These are phyloP conservation scores for Panicum hallii DNA, from an alignment of 202 grass and related monocot genomes.

Conservation along the genomic window DNA sequence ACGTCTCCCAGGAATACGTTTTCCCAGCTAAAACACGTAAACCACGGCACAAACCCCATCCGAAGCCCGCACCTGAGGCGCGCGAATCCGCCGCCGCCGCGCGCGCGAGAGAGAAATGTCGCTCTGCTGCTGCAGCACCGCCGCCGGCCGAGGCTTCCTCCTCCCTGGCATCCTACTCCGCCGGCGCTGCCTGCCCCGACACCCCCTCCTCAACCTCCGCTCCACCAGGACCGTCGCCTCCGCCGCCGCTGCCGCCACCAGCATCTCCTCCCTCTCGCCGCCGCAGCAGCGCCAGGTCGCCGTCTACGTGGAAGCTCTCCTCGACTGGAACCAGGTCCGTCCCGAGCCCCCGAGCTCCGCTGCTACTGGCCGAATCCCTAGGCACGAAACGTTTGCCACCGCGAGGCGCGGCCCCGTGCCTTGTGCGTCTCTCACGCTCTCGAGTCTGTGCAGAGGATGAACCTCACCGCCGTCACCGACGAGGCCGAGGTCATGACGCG, in stretches of 20 bases:
- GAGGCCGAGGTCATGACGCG: constrained; percentile 84
- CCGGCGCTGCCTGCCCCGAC: not conserved
- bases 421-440: not conserved
- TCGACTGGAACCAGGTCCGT: constrained; percentile 84
- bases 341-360: not conserved
- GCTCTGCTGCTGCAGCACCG: constrained; percentile 48
- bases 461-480: constrained; percentile 82
- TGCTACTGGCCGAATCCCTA: not conserved
- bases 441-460: constrained; percentile 68
- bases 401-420: not conserved
- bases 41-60: not conserved
- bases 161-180: constrained; percentile 13
- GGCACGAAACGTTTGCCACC: not conserved
- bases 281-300: constrained; percentile 76
- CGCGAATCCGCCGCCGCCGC: not conserved
- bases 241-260: not conserved
- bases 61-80: not conserved
- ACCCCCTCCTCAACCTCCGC: constrained; percentile 14
- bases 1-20: not conserved
- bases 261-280: constrained; percentile 45
- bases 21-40: not conserved
- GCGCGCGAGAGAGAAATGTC: constrained; percentile 33
- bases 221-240: constrained; percentile 2
- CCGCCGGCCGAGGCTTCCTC: constrained; percentile 23
- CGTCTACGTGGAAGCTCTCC: constrained; percentile 70